Evolutionary conservation across 495 filamentous ascomycete species (phyloP).

Genomic region (Penicillium verhagenii): DNA sequence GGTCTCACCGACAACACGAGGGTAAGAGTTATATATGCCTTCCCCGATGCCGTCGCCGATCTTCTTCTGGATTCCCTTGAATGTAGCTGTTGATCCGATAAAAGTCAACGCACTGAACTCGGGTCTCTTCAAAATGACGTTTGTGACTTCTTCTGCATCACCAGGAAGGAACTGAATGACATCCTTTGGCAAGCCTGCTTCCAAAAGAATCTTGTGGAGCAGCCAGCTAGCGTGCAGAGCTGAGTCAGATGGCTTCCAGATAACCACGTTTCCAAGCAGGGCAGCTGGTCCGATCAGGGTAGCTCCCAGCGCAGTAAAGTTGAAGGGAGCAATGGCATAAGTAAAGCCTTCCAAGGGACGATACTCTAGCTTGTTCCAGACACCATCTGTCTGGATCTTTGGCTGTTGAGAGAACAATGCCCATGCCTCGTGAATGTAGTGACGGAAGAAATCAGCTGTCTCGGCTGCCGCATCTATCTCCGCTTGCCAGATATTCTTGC

Average conservation of each 20-base stretch:
- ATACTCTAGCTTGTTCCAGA: slow-evolving; percentile 78
- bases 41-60: slow-evolving; percentile 68
- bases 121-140: slow-evolving; percentile 61
- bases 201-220: slow-evolving; percentile 74
- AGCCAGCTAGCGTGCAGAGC: slow-evolving; percentile 75
- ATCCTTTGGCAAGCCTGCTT: slow-evolving; percentile 73
- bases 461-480: slow-evolving; percentile 94
- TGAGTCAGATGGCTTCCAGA: slow-evolving; percentile 82
- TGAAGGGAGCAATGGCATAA: slow-evolving; percentile 28
- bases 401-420: slow-evolving; percentile 73
- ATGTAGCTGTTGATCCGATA: slow-evolving; percentile 74
- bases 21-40: slow-evolving; percentile 67
- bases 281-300: slow-evolving; percentile 74
- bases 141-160: slow-evolving; percentile 70
- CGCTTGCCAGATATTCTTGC: slow-evolving; percentile 95
- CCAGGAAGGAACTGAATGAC: slow-evolving; percentile 84
- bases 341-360: slow-evolving; percentile 75
- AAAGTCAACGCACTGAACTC: slow-evolving; percentile 76
- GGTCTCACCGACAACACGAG: slow-evolving; percentile 80
- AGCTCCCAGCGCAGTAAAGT: slow-evolving; percentile 81
- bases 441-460: slow-evolving; percentile 80
- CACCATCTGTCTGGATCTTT: slow-evolving; percentile 45
- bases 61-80: slow-evolving; percentile 68
- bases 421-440: slow-evolving; percentile 73
- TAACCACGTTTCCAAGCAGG: slow-evolving; percentile 77